Evolutionary conservation across 164 flowering plant genomes (phyloP), one percentile per base, ranked within the genome.

Genomic region (Chimonanthus salicifolius): DNA sequence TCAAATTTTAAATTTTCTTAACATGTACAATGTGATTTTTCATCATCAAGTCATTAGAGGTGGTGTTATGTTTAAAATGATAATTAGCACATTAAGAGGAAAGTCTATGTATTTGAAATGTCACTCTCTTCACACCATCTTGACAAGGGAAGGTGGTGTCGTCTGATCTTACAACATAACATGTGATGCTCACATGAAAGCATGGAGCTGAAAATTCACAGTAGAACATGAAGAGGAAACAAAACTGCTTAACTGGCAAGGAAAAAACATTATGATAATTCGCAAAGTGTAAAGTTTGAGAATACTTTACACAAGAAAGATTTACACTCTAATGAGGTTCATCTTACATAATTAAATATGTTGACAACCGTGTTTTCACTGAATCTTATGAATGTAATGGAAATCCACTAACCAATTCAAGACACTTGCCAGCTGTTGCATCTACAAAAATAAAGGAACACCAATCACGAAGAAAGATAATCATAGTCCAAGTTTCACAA

Each of bases 401-500:
- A 63, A 21, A 18, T 18, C 66, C 2, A 66, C 10, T 2, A 13
- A 45, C 11, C 16, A 44, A 46, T n/a, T 13, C 46, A 44, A 10
- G 5, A 66, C 10, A 63, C 13, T 20, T 8, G 33, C 66, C 44
- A 1, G 44, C 16, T 18, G 10, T 63, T 63, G 66, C 46, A 18
- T 33, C 66, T 63, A 63, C 66, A 63, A 63, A 63, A 63, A 33
- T 33, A 8, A 10, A 63, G 44, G 10, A 10, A 43, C 48, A 66
- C 44, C 15, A 66, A 45, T 62, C 68, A 66, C 16, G 15, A 15
- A 15, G 16, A 11, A 66, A 44, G 48, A 66, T n/a, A 44, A 54
- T 77, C 80, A 88, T 20, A 84, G 84, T 60, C 92, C 90, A 16
- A 91, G 91, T 67, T 84, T 79, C 18, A 79, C 64, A 49, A 91